Base-by-base conservation (phyloP, 306 rosid genomes). In the Canavalia gladiata region DNA sequence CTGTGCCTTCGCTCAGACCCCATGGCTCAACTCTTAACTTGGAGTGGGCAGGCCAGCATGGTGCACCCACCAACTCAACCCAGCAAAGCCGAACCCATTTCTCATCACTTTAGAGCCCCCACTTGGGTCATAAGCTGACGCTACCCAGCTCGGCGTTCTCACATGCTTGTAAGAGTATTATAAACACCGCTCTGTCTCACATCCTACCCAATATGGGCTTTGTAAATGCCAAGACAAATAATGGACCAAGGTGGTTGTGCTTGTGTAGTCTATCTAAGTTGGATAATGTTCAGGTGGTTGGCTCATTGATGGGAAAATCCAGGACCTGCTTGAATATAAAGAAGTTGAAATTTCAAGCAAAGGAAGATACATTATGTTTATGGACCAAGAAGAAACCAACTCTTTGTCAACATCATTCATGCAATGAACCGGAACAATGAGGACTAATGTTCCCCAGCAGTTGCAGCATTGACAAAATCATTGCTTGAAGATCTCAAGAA, bases 391-490 rank as follows among this genome's bases (percentile, higher is more conserved):
- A 89, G 87, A 86, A 85, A 90, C 92, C 97, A 92, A 75, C 95
- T 92, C 85, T 92, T 92, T 72, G 97, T 92, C 51, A 92, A 56
- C 89, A 93, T 92, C 87, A 68, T 92, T 68, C 90, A 95, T 60
- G 95, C 97, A 3, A 92, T 92, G 97, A 90, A 87, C 86, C 70
- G 97, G 62, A 92, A 92, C 89, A 92, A 92, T 43, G 94, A 92
- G 85, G 97, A 92, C 75, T 90, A 92, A 79, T 91, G 97, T 45
- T 92, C 97, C 85, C 97, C 97, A 0, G 97, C 97, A 50, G 1
- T 92, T 68, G 95, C 97, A 28, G 95, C 95, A 57, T 11, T 92
- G 92, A 92, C 97, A 49, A 92, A 84, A 81, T 69, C 71, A 72
- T 81, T 92, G 76, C 86, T 92, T 7, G 95, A 90, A 79, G 97